Evolutionary conservation across 2,329 filamentous ascomycete genomes (phyloP), one percentile per base, ranked within the genome.

Genomic region (Neonectria punicea): DNA sequence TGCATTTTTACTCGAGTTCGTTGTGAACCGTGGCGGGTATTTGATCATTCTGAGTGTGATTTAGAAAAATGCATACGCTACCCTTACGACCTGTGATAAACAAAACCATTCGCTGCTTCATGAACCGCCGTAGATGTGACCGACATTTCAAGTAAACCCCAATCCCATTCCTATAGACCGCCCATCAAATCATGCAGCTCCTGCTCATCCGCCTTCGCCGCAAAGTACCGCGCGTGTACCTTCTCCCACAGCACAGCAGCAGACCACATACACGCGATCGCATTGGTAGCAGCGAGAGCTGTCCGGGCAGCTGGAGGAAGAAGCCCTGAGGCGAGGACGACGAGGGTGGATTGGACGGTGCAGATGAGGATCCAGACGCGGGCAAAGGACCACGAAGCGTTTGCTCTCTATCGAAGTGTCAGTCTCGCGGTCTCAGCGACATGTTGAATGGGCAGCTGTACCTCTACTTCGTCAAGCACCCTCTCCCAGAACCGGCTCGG

Each of bases 151-250:
- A 32, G 4, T 18, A 11, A 7, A 14, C 18, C 3, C 28, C 30
- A 8, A 16, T n/a, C 7, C n/a, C 18, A 20, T 14, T 32, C 28
- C 13, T 58, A 63, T 20, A 63, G 10, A 4, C 49, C 59, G 4
- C 65, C 64, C 41, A 68, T 61, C 36, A 68, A 28, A 58, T 69
- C 58, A 22, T 71, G 69, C 13, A 71, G 54, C 61, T 65, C 61
- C 34, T 66, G 64, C 44, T 70, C 68, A 18, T 69, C 67, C 8
- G 55, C 54, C 53, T 69, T 63, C 7, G 46, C 50, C 25, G 58
- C 55, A 20, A 61, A 39, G 50, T 65, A 69, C 20, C 65, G 65
- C 9, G 58, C 39, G 11, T 65, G 61, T 22, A 67, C 54, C 58
- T 55, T 61, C 50, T 63, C 63, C 58, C 63, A 61, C 16, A 63